Percentiles rank a stretch among this genome's conserved stretches.
phyloP scores from a whole-genome alignment of 176 grass and related monocot species.

The Sorghum bicolor region DNA sequence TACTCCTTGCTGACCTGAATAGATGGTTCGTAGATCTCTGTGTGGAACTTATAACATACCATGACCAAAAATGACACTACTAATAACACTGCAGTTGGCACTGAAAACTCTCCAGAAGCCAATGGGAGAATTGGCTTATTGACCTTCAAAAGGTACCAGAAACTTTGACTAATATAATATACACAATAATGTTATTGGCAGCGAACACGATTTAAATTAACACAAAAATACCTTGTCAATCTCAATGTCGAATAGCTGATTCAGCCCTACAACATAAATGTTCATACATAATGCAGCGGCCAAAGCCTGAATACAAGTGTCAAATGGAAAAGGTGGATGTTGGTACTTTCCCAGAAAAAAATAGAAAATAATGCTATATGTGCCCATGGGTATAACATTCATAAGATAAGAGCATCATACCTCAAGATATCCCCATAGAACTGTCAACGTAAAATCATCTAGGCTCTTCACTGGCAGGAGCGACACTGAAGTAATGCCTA shows the following conservation, averaged over 20 bases:
- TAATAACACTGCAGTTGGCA: constrained; percentile 46
- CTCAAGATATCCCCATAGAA: constrained; percentile 52
- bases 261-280: constrained; percentile 80
- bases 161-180: not conserved
- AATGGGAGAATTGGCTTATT: constrained; percentile 80
- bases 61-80: constrained; percentile 46
- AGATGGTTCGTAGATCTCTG: not conserved
- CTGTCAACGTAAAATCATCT: constrained; percentile 38
- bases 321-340: not conserved
- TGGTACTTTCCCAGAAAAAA: not conserved
- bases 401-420: constrained; percentile 16
- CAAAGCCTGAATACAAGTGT: constrained; percentile 47
- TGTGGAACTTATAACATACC: constrained; percentile 43
- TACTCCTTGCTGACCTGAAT: not conserved
- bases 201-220: not conserved
- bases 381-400: not conserved
- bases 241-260: constrained; percentile 77
- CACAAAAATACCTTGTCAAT: constrained; percentile 64
- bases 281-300: constrained; percentile 76
- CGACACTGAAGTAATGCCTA: constrained; percentile 75
- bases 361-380: not conserved
- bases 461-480: constrained; percentile 58
- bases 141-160: constrained; percentile 36
- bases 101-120: constrained; percentile 68
- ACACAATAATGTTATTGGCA: not conserved